phyloP scores from a whole-genome alignment of 129 eudicot species.

The Gnaphalium uliginosum region DNA sequence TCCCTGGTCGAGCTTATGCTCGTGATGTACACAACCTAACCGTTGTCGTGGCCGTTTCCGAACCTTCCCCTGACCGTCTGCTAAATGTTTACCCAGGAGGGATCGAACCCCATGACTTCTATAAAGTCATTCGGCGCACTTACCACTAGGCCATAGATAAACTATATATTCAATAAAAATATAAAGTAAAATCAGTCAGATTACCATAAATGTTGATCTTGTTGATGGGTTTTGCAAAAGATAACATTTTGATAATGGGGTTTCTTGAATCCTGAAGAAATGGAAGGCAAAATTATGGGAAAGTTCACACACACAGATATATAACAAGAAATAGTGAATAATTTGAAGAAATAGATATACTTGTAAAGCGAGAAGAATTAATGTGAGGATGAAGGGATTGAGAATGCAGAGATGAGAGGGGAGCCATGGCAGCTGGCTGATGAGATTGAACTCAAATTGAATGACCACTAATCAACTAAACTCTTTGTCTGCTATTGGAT shows the following conservation, averaged over 20 bases:
- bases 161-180: neutral
- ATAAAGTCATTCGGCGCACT: too few species aligned
- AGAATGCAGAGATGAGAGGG: constrained; percentile 51
- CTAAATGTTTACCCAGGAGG: too few species aligned
- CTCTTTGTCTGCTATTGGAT: neutral
- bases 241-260: constrained; percentile 31
- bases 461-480: constrained; percentile 1
- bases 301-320: constrained; percentile 2
- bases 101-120: too few species aligned
- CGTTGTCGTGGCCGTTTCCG: too few species aligned
- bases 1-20: too few species aligned
- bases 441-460: neutral
- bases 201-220: constrained; percentile 45
- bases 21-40: too few species aligned
- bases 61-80: too few species aligned
- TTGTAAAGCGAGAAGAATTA: constrained; percentile 29
- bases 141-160: too few species aligned
- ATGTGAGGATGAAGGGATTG: constrained; percentile 37
- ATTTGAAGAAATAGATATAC: constrained; percentile 13
- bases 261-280: constrained; percentile 47
- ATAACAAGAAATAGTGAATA: neutral
- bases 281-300: neutral
- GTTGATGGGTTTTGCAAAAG: constrained; percentile 48
- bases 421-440: constrained; percentile 45
- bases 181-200: constrained; percentile 11